phyloP scores from a whole-genome alignment of 2,329 filamentous ascomycete genomes.

The Aspergillus candidus region DNA sequence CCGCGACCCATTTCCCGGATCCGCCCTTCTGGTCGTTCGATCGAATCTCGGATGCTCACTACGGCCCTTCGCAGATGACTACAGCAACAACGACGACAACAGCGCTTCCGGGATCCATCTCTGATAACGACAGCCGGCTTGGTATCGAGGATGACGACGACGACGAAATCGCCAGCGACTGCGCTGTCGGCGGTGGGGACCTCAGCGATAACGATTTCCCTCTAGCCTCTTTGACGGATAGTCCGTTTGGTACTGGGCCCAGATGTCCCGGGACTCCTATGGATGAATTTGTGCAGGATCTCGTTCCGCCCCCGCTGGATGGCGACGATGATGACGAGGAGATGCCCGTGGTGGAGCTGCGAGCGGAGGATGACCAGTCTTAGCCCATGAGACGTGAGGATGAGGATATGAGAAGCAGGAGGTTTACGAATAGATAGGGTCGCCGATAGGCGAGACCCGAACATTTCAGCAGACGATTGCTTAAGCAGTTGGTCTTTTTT shows the following conservation, averaged over 20 bases:
- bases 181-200: conserved; percentile 34
- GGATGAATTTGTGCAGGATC: conserved; percentile 26
- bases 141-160: conserved; percentile 9
- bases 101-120: conserved; percentile 22
- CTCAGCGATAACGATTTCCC: conserved; percentile 30
- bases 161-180: conserved; percentile 33
- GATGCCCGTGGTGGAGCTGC: conserved; percentile 38
- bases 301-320: conserved; percentile 23
- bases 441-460: conserved; percentile 1
- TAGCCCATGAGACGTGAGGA: too few species aligned
- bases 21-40: conserved; percentile 36
- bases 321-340: conserved; percentile 29
- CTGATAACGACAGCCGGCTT: conserved; percentile 29
- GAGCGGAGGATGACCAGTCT: conserved; percentile 27
- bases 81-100: conserved; percentile 18
- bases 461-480: conserved; percentile 4
- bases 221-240: conserved; percentile 24
- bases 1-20: conserved; percentile 19
- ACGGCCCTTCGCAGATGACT: conserved; percentile 24
- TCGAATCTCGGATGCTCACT: conserved; percentile 22
- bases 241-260: conserved; percentile 16
- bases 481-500: conserved; percentile 1
- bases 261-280: conserved; percentile 19
- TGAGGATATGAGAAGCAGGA: too few species aligned
- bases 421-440: conserved; percentile 1